A percentile compares a stretch with the other conserved stretches of the same genome.
Conservation (phyloP, 179 eudicot species). For the Beta macrorhiza region DNA sequence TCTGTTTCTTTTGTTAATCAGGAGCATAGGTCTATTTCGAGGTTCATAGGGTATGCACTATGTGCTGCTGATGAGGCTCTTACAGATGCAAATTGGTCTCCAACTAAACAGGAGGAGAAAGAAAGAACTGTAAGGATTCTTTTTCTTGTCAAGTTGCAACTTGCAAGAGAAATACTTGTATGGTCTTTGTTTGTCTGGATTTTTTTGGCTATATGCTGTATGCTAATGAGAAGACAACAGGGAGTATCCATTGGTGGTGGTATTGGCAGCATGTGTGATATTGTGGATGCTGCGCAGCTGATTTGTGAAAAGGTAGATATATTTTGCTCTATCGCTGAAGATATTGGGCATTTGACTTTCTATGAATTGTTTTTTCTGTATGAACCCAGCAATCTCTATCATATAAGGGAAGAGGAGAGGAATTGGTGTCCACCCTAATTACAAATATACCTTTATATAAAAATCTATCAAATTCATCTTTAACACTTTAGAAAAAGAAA, state of each 20-base stretch:
- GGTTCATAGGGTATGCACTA: constrained; percentile 89
- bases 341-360: background rate
- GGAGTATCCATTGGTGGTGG: constrained; percentile 99
- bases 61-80: constrained; percentile 98
- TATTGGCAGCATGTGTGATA: constrained; percentile 86
- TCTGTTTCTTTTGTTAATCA: constrained; percentile 28
- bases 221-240: constrained; percentile 47
- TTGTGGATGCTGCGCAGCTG: constrained; percentile 83
- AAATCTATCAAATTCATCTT: too few species aligned
- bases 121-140: constrained; percentile 64
- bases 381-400: too few species aligned
- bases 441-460: too few species aligned
- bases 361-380: background rate
- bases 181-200: background rate
- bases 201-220: constrained; percentile 24
- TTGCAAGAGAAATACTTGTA: background rate
- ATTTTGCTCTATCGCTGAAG: background rate
- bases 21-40: constrained; percentile 82
- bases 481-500: too few species aligned
- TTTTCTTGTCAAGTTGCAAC: constrained; percentile 10
- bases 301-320: constrained; percentile 78
- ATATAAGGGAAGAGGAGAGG: too few species aligned
- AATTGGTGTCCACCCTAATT: too few species aligned
- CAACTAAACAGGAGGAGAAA: constrained; percentile 59
- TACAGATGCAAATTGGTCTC: constrained; percentile 84